Base-by-base conservation (phyloP, 768 basidiomycete species). In the Russula foetens region DNA sequence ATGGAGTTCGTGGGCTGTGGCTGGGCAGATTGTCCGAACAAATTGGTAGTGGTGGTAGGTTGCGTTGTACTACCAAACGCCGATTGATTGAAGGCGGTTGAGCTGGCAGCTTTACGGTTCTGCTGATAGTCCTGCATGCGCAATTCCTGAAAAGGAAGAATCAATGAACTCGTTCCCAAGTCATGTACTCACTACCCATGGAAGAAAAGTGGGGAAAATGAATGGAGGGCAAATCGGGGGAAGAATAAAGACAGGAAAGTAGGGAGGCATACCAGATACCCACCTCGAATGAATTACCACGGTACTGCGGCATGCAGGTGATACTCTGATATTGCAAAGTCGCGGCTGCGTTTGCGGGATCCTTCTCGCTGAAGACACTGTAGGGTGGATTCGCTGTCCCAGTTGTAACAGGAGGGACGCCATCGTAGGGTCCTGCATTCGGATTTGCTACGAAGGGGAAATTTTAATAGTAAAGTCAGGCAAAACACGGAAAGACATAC, bases 281-380 rank as follows among this genome's bases (percentile, higher is more conserved):
- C 62, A 75, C 63, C 69, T 77, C 69, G 63, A 90, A 81, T 23
- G 91, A 94, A 62, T 81, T 84, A 44, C 87, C 86, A 60, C 79
- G 73, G 69, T 93, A 96, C 19, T 80, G 79, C 17, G 88, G 88
- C 79, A 88, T 90, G 63, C 85, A 86, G 19, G 85, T 81, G 56
- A 92, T 92, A 39, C 85, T 81, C 72, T 95, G 92, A 71, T 88
- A 96, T 62, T 89, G 86, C 44, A 87, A 75, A 5, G 75, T 81
- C 14, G 73, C 59, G 52, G 53, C 75, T 19, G 75, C 65, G 59
- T 74, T 79, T 9, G 73, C 69, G 17, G 74, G 67, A 64, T 94
- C 92, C 66, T 90, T 90, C 69, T 94, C 92, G 38, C 55, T 70
- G 62, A 77, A 83, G 6, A 76, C 73, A 46, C 71, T 70, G 68